phyloP scores from a whole-genome alignment of 148 eudicot species.

The Simmondsia chinensis region DNA sequence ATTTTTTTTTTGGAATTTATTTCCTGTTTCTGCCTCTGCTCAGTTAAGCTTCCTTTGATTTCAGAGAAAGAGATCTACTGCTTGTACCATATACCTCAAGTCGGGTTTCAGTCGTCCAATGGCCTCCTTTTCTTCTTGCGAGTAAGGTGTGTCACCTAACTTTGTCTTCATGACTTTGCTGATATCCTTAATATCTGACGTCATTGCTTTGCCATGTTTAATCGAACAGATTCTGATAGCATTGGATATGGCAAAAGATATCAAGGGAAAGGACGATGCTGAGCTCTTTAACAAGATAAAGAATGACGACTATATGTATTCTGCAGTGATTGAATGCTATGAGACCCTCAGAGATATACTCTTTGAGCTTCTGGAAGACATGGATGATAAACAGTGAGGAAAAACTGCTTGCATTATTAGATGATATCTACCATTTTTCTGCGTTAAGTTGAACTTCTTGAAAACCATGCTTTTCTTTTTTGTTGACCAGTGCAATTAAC shows the following conservation, averaged over 20 bases:
- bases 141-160: slow-evolving; percentile 59
- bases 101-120: slow-evolving; percentile 78
- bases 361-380: slow-evolving; percentile 40
- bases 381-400: slow-evolving; percentile 53
- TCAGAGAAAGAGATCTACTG: slow-evolving; percentile 87
- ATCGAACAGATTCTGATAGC: slow-evolving; percentile 83
- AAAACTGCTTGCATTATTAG: neutral
- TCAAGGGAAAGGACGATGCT: slow-evolving; percentile 63
- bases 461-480: too few relatives aligned
- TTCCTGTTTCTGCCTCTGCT: slow-evolving; percentile 1
- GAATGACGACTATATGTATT: slow-evolving; percentile 73
- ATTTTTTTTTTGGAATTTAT: neutral
- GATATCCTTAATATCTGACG: neutral
- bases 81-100: slow-evolving; percentile 90
- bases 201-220: slow-evolving; percentile 1
- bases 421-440: too few relatives aligned
- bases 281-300: slow-evolving; percentile 76
- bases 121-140: slow-evolving; percentile 99
- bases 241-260: slow-evolving; percentile 98
- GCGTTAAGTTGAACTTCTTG: too few relatives aligned
- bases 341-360: slow-evolving; percentile 71
- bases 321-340: slow-evolving; percentile 87
- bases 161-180: slow-evolving; percentile 6
- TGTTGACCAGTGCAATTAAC: slow-evolving; percentile 41
- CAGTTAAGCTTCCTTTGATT: slow-evolving; percentile 7